Evolutionary conservation across 257 asterid genomes (phyloP).

Genomic region (Scutellaria minor): DNA sequence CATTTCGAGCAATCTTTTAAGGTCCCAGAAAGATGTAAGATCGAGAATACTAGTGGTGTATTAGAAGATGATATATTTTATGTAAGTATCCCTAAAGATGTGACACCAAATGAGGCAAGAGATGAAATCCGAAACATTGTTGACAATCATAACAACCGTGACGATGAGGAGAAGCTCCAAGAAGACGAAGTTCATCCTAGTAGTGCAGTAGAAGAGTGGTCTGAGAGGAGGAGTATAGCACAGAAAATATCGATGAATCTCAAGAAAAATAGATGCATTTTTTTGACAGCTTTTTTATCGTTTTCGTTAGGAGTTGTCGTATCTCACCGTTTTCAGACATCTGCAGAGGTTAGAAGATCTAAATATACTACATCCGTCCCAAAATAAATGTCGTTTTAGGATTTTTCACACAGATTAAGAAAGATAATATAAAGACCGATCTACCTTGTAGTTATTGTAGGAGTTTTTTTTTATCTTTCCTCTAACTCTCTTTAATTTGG

Average conservation of each 20-base stretch:
- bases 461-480: too few relatives aligned
- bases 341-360: slow-evolving; percentile 13
- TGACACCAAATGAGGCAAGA: background rate
- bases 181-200: background rate
- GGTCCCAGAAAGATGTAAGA: slow-evolving; percentile 29
- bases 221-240: background rate
- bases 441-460: too few relatives aligned
- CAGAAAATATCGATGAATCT: slow-evolving; percentile 14
- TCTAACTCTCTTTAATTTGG: too few relatives aligned
- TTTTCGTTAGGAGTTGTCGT: slow-evolving; percentile 36
- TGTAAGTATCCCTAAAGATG: slow-evolving; percentile 19
- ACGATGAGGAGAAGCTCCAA: background rate
- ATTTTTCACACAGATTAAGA: too few relatives aligned
- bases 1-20: slow-evolving; percentile 32
- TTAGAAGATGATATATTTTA: slow-evolving; percentile 27
- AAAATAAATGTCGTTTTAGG: too few relatives aligned
- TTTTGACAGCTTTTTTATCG: slow-evolving; percentile 30
- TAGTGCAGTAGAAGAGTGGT: background rate
- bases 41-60: slow-evolving; percentile 4
- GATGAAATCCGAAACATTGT: background rate
- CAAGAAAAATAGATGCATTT: slow-evolving; percentile 11
- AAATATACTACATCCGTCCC: background rate
- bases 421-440: too few relatives aligned
- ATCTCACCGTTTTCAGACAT: slow-evolving; percentile 16
- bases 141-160: background rate